These are phyloP conservation scores for Colletotrichum orbiculare DNA, from an alignment of 2,329 filamentous ascomycete genomes.

Conservation along the genomic window DNA sequence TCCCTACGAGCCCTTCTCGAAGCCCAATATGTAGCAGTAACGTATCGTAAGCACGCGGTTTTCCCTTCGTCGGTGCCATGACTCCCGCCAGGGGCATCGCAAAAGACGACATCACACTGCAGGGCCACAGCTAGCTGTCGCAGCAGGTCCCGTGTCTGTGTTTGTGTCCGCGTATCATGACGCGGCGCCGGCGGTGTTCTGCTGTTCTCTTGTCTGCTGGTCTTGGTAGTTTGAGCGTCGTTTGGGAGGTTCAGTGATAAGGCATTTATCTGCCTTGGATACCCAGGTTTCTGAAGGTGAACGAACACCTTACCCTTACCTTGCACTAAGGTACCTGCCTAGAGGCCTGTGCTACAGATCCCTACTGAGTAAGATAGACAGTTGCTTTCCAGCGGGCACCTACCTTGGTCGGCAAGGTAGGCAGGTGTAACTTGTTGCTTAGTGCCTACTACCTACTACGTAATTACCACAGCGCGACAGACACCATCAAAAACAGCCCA, in stretches of 20 bases:
- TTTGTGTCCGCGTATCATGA: conserved; percentile 11
- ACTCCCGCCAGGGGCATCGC: not conserved
- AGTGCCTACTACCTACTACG: too few species aligned
- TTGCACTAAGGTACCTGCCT: not conserved
- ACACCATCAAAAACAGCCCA: too few species aligned
- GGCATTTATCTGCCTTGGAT: too few species aligned
- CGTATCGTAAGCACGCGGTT: too few species aligned
- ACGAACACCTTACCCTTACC: not conserved
- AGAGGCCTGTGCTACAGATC: too few species aligned
- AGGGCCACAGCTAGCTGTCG: not conserved
- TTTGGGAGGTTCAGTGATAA: not conserved
- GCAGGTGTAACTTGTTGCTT: too few species aligned
- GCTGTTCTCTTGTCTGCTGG: not conserved
- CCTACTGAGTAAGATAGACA: too few species aligned
- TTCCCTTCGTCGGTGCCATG: not conserved
- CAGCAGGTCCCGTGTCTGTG: conserved; percentile 24
- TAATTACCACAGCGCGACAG: too few species aligned
- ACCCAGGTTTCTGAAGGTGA: too few species aligned
- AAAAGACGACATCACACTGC: conserved; percentile 7
- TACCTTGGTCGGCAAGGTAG: too few species aligned
- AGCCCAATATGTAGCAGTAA: not conserved
- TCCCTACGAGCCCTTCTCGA: conserved; percentile 11
- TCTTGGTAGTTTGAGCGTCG: not conserved
- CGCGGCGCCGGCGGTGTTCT: conserved; percentile 22
- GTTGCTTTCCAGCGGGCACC: too few species aligned